Conservation (phyloP, 1,284 basidiomycete genomes). For the Melampsora americana region DNA sequence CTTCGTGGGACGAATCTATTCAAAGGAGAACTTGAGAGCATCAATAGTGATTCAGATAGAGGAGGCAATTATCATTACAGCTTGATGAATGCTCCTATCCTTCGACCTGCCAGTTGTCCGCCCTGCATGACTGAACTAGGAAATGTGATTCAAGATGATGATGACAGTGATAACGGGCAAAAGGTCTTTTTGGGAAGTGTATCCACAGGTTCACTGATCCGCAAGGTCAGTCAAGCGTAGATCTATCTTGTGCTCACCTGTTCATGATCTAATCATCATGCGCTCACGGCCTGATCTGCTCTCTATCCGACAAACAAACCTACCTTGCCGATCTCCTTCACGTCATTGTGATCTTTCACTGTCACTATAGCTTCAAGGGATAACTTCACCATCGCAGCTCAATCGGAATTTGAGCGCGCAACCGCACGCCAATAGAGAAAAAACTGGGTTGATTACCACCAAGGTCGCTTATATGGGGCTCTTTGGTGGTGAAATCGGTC, state of each 20-base stretch:
- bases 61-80: background rate
- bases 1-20: background rate
- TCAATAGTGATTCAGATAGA: background rate
- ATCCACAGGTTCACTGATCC: slow-evolving; percentile 22
- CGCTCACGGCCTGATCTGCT: background rate
- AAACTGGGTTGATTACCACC: slow-evolving; percentile 27
- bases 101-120: slow-evolving; percentile 29
- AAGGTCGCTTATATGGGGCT: slow-evolving; percentile 41
- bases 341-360: too few species aligned
- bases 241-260: background rate
- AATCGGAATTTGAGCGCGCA: slow-evolving; percentile 4
- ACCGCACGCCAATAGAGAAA: background rate
- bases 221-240: slow-evolving; percentile 5
- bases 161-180: slow-evolving; percentile 18
- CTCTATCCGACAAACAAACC: background rate
- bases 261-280: background rate
- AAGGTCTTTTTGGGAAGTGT: slow-evolving; percentile 35
- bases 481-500: slow-evolving; percentile 34
- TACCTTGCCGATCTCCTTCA: background rate
- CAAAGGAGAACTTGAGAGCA: background rate
- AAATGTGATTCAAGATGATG: slow-evolving; percentile 35
- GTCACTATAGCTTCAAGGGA: slow-evolving; percentile 16
- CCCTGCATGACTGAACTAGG: slow-evolving; percentile 20
- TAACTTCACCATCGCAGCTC: slow-evolving; percentile 28
- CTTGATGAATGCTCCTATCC: background rate